Evolutionary conservation across 495 filamentous ascomycete genomes (phyloP), one percentile per base, ranked within the genome.

Genomic region (Zalerion maritima): DNA sequence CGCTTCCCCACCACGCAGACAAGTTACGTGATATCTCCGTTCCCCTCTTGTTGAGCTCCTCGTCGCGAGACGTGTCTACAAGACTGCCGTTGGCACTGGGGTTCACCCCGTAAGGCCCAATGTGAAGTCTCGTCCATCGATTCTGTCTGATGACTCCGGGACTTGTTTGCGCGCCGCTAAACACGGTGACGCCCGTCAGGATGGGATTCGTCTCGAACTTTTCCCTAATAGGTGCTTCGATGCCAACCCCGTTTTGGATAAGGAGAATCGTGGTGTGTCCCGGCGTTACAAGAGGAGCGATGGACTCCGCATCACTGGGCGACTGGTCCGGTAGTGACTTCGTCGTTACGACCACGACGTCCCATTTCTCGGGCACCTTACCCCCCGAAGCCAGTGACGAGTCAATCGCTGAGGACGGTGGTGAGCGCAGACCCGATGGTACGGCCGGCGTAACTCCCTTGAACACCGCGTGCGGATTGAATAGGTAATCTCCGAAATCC

Each of bases 241-340:
- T 73, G 15, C 75, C 75, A 6, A 81, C 62, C 15, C 75, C 75
- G 47, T 81, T 81, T 36, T 81, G 75, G 28, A 79, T 71, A 18
- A 81, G 52, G 12, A 81, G 70, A 34, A 81, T 65, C 32, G 48
- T 58, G 29, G 43, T 55, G 43, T 57, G 46, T 3, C 47, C 36
- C 1, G 57, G 47, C 0, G 66, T 45, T n/a, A 70, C 64, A 6
- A 75, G 59, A 2, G 39, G 37, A 13, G 73, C 59, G 16, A 79
- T 50, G 9, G 52, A 41, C 11, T 48, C 47, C 10, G 56, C 40
- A 21, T 69, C 61, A n/a, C n/a, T n/a, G 16, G 58, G 52, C 20
- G 59, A 41, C 20, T 57, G 53, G 40, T 71, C 68, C 1, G 68
- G 64, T 3, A 68, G 52, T 3, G 67, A 62, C 37, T 75, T 75